Percentiles rank a stretch among this genome's conserved stretches.
These are phyloP conservation scores for Boletus rubroflammeus DNA, from an alignment of 768 basidiomycete species.

Conservation along the genomic window DNA sequence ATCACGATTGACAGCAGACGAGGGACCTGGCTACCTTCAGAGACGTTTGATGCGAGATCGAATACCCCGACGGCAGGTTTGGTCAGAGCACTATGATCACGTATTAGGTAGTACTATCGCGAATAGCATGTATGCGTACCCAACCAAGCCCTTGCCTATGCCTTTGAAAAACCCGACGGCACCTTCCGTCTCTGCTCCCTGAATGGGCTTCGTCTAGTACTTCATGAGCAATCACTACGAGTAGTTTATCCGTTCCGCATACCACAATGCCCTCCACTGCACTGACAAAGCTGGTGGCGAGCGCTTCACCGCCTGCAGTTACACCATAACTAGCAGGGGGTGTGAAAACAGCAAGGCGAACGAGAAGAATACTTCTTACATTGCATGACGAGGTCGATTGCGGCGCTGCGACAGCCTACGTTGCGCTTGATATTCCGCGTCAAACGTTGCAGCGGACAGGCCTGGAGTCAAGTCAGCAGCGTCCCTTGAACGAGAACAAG, in stretches of 20 bases:
- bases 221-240: not conserved
- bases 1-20: not conserved
- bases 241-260: conserved; percentile 22
- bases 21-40: conserved; percentile 59
- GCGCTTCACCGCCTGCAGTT: conserved; percentile 87
- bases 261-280: conserved; percentile 96
- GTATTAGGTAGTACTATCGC: not conserved
- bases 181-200: conserved; percentile 93
- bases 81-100: conserved; percentile 67
- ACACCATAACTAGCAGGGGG: conserved; percentile 75
- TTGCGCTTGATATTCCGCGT: conserved; percentile 90
- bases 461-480: conserved; percentile 44
- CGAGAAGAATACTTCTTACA: conserved; percentile 45
- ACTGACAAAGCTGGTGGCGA: conserved; percentile 91
- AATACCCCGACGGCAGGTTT: conserved; percentile 97
- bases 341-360: not conserved
- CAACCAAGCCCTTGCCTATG: conserved; percentile 92
- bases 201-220: conserved; percentile 87
- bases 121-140: conserved; percentile 44
- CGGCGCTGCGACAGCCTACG: conserved; percentile 85
- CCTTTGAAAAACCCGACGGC: conserved; percentile 98
- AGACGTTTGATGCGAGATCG: conserved; percentile 91
- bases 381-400: conserved; percentile 94
- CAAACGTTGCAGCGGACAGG: conserved; percentile 93
- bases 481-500: not conserved